Conservation (phyloP, 306 rosid species). For the Macrotyloma uniflorum region DNA sequence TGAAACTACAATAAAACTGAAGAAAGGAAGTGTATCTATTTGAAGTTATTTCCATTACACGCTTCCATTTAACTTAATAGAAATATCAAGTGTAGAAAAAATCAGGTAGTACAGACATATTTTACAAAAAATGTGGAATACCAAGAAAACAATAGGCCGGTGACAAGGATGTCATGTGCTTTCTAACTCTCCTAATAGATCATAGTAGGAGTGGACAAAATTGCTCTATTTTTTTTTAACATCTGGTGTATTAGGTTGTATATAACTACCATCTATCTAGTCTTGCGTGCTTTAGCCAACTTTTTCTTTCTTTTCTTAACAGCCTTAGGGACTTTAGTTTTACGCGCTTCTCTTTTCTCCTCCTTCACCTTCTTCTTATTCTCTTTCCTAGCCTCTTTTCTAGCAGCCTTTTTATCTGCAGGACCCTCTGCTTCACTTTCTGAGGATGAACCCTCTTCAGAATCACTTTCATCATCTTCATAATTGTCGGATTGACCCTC, state of each 20-base stretch:
- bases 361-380: constrained; percentile 86
- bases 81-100: background rate
- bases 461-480: constrained; percentile 43
- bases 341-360: constrained; percentile 87
- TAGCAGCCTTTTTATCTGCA: constrained; percentile 75
- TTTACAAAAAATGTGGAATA: background rate
- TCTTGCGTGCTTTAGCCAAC: constrained; percentile 70
- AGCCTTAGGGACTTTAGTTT: constrained; percentile 79
- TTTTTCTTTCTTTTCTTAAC: constrained; percentile 81
- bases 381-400: constrained; percentile 88
- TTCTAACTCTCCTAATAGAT: constrained; percentile 13
- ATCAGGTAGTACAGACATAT: background rate
- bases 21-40: background rate
- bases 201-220: constrained; percentile 18
- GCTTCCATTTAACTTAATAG: background rate
- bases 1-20: background rate
- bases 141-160: background rate
- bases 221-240: background rate
- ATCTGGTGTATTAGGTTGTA: background rate
- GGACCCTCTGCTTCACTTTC: constrained; percentile 50
- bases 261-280: constrained; percentile 44
- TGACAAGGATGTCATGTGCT: background rate
- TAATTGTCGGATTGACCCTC: constrained; percentile 45
- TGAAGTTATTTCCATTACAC: background rate
- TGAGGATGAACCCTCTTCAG: constrained; percentile 54